phyloP scores from a whole-genome alignment of 2,329 filamentous ascomycete species.

The Monilinia laxa region DNA sequence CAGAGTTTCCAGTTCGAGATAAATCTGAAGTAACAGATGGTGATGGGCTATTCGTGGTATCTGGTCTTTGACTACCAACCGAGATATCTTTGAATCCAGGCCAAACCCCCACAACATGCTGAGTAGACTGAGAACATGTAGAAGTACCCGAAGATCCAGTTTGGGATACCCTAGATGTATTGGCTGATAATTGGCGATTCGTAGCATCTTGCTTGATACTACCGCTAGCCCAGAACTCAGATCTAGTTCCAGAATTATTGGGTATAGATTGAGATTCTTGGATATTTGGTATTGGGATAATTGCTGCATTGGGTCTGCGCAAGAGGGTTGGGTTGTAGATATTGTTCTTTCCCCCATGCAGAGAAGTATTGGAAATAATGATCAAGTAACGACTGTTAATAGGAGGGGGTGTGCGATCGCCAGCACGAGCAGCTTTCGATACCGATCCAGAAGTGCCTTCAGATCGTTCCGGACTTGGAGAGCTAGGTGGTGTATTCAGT shows the following conservation, averaged over 20 bases:
- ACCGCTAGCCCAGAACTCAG: not conserved
- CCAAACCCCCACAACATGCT: not conserved
- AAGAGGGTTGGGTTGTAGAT: not conserved
- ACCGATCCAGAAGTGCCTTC: not conserved
- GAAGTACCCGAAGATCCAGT: not conserved
- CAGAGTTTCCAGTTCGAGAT: too few species aligned
- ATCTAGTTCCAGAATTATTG: too few species aligned
- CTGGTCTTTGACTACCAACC: too few species aligned
- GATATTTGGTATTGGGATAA: too few species aligned
- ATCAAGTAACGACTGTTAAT: not conserved
- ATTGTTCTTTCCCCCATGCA: not conserved
- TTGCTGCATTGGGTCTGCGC: not conserved
- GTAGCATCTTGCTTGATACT: too few species aligned
- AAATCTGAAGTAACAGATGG: fast-evolving
- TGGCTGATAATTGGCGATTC: not conserved
- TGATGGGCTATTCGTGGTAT: not conserved
- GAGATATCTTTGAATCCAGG: too few species aligned
- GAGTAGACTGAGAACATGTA: not conserved
- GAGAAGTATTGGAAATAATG: not conserved
- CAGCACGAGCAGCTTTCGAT: not conserved
- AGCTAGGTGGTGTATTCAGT: too few species aligned
- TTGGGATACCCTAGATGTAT: not conserved
- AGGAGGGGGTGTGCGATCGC: not conserved
- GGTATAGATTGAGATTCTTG: too few species aligned
- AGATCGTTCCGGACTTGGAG: not conserved